Base-by-base conservation (phyloP, 176 grass and related monocot genomes). In the Musa acuminata region DNA sequence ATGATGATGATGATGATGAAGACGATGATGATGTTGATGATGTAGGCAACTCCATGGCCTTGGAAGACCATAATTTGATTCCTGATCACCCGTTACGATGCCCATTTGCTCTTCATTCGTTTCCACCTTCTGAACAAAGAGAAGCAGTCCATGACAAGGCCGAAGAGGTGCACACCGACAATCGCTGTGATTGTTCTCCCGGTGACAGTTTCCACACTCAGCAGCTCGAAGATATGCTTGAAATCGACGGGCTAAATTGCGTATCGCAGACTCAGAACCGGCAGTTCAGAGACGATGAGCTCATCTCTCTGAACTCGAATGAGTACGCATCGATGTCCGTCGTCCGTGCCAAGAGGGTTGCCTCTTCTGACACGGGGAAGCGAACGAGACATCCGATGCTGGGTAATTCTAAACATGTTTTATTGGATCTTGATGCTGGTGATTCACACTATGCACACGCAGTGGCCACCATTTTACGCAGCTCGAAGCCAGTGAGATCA, bases 151-250 rank as follows among this genome's bases (percentile, higher is more conserved):
- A 79, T 14, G 67, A 72, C 5, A 51, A 80, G 55, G 67, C 16
- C 20, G 55, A 64, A 2, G 55, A 64, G 64, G 13, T 73, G 23
- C 82, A 74, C 11, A 3, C 48, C 50, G 63, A 68, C 66, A 55
- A 88, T 54, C 90, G 78, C 48, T 49, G 89, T 51, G 77, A 93
- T 23, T n/a, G 67, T 12, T 78, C 74, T 11, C 74, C 88, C 0
- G 81, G 79, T 19, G 87, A 90, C 43, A 23, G 55, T 16, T 74
- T 24, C 8, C 12, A 2, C 16, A 58, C 60, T 60, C 79, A 72
- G 24, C 16, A 81, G 7, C 55, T 66, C 13, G 52, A 58, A 23
- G 75, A 64, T 75, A 76, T 77, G 22, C 80, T 80, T 13, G 50
- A 21, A 64, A 58, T 73, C 26, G 55, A 62, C 13, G 77, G 26